Base-by-base conservation (phyloP, 1,284 basidiomycete genomes). In the Chondrostereum purpureum region DNA sequence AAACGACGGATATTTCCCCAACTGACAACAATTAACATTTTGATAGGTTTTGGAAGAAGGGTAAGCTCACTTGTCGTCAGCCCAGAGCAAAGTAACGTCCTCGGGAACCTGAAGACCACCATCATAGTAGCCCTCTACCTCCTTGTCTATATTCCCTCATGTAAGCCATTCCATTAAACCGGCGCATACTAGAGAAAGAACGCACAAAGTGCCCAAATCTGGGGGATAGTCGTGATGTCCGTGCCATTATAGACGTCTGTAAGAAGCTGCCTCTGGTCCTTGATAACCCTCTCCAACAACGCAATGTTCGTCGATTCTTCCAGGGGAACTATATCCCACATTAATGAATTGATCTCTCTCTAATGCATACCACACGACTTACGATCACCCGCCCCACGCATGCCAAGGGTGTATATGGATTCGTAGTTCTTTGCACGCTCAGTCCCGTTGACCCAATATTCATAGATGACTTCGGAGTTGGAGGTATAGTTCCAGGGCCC, bases 41-140 rank as follows among this genome's bases (percentile, higher is more conserved):
- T 39, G 18, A 17, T 16, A 14, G 16, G 16, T 21, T 16, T n/a
- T 31, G 23, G 10, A 37, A 37, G 22, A 27, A 42, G n/a, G 27
- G 27, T 31, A n/a, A 31, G 8, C 27, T 31, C n/a, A 78, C 77
- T 78, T 80, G 55, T 81, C 79, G 50, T 81, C 79, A 1, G 75
- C 63, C 78, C 78, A 82, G 17, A 82, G 61, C 6, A 80, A 59
- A 10, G 73, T 72, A 17, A 81, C 67, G 53, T 78, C 75, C 42
- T 79, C 77, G 0, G 73, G 72, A 5, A 77, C 70, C 18, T 65
- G 61, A 62, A 83, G 64, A 2, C 79, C 80, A 47, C 76, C 68
- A 38, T 80, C 77, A 54, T 80, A 85, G 58, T 82, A 85, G 0
- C 73, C 77, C 55, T 81, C 74, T 16, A 85, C 83, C 54, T 84